Evolutionary conservation across 2,329 filamentous ascomycete genomes (phyloP).

Genomic region (Furcasterigmium furcatum): DNA sequence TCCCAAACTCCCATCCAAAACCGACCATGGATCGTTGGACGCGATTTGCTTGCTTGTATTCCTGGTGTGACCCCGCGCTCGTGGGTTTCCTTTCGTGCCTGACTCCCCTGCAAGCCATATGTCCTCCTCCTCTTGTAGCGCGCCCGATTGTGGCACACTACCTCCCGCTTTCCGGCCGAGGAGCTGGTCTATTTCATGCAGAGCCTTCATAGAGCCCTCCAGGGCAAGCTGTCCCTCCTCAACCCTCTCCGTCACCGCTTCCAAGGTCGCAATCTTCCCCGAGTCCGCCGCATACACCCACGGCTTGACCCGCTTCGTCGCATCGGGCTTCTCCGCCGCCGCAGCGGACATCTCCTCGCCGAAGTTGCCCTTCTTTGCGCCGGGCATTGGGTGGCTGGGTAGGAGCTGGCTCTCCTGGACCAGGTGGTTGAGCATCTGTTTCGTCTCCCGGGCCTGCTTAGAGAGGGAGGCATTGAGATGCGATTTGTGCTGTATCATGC

Average conservation of each 20-base stretch:
- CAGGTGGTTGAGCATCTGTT: conserved; percentile 48
- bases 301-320: conserved; percentile 43
- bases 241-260: conserved; percentile 56
- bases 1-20: conserved; percentile 51
- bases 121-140: conserved; percentile 22
- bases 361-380: conserved; percentile 34
- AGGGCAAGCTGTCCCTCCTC: conserved; percentile 56
- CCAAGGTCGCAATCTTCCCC: conserved; percentile 56
- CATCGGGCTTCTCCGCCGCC: conserved; percentile 31
- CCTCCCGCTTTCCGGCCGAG: conserved; percentile 32
- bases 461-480: conserved; percentile 48
- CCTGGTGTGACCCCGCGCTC: not conserved
- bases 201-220: conserved; percentile 44
- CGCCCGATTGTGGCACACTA: conserved; percentile 14
- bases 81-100: conserved; percentile 17
- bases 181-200: conserved; percentile 48
- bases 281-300: conserved; percentile 61
- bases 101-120: conserved; percentile 32
- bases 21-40: conserved; percentile 44
- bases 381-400: conserved; percentile 43
- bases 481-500: conserved; percentile 54
- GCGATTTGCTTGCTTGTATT: conserved; percentile 18
- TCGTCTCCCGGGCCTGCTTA: conserved; percentile 47
- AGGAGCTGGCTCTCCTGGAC: conserved; percentile 62
- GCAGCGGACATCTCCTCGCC: conserved; percentile 36